phyloP scores from a whole-genome alignment of 176 grass and related monocot species.

The Paspalum vaginatum region DNA sequence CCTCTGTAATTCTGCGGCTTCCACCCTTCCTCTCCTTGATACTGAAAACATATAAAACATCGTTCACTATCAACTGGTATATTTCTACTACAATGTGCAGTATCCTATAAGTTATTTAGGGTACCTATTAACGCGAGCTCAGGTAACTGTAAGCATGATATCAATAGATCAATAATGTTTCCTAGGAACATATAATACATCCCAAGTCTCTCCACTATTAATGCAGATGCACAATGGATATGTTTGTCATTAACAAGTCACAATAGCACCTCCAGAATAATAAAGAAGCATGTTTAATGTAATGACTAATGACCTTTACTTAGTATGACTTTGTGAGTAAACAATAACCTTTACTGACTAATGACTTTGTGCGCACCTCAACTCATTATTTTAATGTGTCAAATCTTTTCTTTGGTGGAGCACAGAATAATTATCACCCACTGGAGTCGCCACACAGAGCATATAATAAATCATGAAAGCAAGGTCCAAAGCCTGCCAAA shows the following conservation, averaged over 20 bases:
- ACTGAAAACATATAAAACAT: constrained; percentile 47
- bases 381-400: not conserved
- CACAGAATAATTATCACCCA: not conserved
- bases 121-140: not conserved
- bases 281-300: too few species aligned
- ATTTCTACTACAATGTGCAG: not conserved
- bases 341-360: not conserved
- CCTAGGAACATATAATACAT: not conserved
- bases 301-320: too few species aligned
- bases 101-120: not conserved
- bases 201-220: too few species aligned
- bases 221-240: too few species aligned
- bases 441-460: not conserved
- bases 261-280: too few species aligned
- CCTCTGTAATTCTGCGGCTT: constrained; percentile 62
- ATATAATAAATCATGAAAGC: not conserved
- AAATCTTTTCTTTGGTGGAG: not conserved
- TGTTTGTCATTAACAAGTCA: too few species aligned
- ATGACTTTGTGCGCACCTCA: not conserved
- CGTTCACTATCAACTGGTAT: not conserved
- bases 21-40: constrained; percentile 74
- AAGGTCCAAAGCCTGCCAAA: constrained; percentile 14
- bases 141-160: not conserved
- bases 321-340: too few species aligned
- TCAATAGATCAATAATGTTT: constrained; percentile 9